Conservation (phyloP, 352 stramenopile species). For the Globisporangium radiosum region DNA sequence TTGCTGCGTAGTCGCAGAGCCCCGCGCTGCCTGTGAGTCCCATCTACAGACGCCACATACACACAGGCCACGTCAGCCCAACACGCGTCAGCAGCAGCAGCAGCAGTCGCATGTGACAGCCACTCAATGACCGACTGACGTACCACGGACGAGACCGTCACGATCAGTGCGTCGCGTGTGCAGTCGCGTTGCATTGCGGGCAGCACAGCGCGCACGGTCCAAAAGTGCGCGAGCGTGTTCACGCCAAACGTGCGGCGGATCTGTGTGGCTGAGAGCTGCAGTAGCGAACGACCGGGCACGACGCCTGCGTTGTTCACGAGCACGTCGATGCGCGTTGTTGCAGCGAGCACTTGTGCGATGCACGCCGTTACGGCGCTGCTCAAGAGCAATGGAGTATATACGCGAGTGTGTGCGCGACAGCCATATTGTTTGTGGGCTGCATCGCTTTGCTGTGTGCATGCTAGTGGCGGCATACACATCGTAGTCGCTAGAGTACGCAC, state of each 20-base stretch:
- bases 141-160: slow-evolving; percentile 74
- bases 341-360: slow-evolving; percentile 19
- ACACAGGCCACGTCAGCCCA: neutral
- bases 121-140: neutral
- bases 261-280: slow-evolving; percentile 31
- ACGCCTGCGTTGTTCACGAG: slow-evolving; percentile 64
- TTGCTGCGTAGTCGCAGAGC: slow-evolving; percentile 72
- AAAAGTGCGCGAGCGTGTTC: slow-evolving; percentile 73
- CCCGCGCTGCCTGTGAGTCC: slow-evolving; percentile 53
- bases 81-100: neutral
- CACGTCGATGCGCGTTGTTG: slow-evolving; percentile 37
- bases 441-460: no score
- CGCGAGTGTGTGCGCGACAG: no score
- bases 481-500: slow-evolving; percentile 19
- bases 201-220: slow-evolving; percentile 52
- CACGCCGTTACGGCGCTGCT: slow-evolving; percentile 28
- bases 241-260: slow-evolving; percentile 51
- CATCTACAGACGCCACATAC: slow-evolving; percentile 31
- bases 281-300: slow-evolving; percentile 31
- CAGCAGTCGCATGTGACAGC: neutral
- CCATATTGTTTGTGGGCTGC: no score
- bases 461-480: no score
- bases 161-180: slow-evolving; percentile 34
- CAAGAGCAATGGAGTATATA: neutral
- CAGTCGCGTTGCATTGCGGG: slow-evolving; percentile 47